A percentile compares a stretch with the other conserved stretches of the same genome.
These are phyloP conservation scores for Candida ipomoeae DNA, from an alignment of 805 yeast species.

Conservation along the genomic window DNA sequence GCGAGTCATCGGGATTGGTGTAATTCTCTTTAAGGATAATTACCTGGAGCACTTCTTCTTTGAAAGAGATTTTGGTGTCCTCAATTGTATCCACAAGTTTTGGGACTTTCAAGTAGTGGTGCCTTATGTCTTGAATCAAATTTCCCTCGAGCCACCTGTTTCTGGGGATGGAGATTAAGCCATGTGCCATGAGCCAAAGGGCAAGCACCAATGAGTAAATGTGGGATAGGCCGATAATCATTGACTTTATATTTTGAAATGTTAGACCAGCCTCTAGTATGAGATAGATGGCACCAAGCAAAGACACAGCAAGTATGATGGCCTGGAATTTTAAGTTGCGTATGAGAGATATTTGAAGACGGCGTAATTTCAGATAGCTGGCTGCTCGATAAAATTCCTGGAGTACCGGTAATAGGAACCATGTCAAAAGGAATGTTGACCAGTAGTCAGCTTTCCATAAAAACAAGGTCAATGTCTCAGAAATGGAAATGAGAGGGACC, in stretches of 20 bases:
- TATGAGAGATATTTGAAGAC: conserved; percentile 54
- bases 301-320: conserved; percentile 48
- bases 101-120: conserved; percentile 53
- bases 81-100: conserved; percentile 53
- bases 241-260: conserved; percentile 53
- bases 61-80: conserved; percentile 58
- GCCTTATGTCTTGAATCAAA: conserved; percentile 26
- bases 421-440: conserved; percentile 74
- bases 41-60: conserved; percentile 61
- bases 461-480: conserved; percentile 29
- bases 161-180: conserved; percentile 65
- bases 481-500: conserved; percentile 34
- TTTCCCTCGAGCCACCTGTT: conserved; percentile 36
- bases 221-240: conserved; percentile 73
- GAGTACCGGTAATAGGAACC: conserved; percentile 68
- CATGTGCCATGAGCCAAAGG: conserved; percentile 83
- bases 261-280: conserved; percentile 50
- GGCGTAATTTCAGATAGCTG: conserved; percentile 43
- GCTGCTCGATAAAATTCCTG: conserved; percentile 76
- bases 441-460: conserved; percentile 78
- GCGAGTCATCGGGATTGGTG: conserved; percentile 22
- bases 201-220: conserved; percentile 71
- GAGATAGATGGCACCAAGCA: conserved; percentile 57
- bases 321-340: conserved; percentile 59
- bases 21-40: conserved; percentile 46